These are phyloP conservation scores for Trypanosomatidae sp. DNA, from an alignment of 208 protist genomes.

Conservation along the genomic window DNA sequence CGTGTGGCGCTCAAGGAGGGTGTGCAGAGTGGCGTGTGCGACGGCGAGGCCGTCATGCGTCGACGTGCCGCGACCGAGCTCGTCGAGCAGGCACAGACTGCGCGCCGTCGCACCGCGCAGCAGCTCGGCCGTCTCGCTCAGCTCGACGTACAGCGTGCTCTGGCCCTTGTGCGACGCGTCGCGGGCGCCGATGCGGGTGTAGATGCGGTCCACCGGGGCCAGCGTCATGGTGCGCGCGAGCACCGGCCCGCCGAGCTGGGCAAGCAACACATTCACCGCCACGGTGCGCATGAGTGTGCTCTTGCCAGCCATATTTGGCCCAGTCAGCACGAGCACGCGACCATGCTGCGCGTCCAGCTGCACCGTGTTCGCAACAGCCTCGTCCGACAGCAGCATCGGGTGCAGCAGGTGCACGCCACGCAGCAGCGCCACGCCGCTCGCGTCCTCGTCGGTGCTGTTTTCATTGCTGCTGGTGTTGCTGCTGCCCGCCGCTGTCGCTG, in stretches of 20 bases:
- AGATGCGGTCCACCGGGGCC: slow-evolving; percentile 91
- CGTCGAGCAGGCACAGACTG: slow-evolving; percentile 97
- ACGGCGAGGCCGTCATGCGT: slow-evolving; percentile 98
- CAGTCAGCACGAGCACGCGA: slow-evolving; percentile 89
- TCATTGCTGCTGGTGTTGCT: neutral
- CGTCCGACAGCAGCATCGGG: slow-evolving; percentile 10
- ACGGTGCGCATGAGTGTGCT: slow-evolving; percentile 94
- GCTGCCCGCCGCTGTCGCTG: neutral
- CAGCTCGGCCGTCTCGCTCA: slow-evolving; percentile 86
- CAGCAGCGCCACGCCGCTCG: slow-evolving; percentile 2
- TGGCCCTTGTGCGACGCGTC: slow-evolving; percentile 95
- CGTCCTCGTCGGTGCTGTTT: neutral
- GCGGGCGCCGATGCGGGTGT: slow-evolving; percentile 95
- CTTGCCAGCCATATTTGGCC: slow-evolving; percentile 99
- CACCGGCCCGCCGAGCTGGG: slow-evolving; percentile 95
- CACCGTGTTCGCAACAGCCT: slow-evolving; percentile 54
- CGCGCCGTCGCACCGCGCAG: slow-evolving; percentile 77
- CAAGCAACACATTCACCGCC: slow-evolving; percentile 89
- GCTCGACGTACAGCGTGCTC: slow-evolving; percentile 97
- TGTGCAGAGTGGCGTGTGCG: slow-evolving; percentile 89
- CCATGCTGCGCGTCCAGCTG: slow-evolving; percentile 55
- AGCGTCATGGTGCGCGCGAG: slow-evolving; percentile 49
- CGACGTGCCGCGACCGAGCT: slow-evolving; percentile 95
- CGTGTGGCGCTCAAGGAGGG: slow-evolving; percentile 24
- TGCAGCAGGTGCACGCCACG: slow-evolving; percentile 16